Percentiles rank a stretch among this genome's conserved stretches.
Evolutionary conservation across 2,329 filamentous ascomycete genomes (phyloP).

Genomic region (Triangularia verruculosa): DNA sequence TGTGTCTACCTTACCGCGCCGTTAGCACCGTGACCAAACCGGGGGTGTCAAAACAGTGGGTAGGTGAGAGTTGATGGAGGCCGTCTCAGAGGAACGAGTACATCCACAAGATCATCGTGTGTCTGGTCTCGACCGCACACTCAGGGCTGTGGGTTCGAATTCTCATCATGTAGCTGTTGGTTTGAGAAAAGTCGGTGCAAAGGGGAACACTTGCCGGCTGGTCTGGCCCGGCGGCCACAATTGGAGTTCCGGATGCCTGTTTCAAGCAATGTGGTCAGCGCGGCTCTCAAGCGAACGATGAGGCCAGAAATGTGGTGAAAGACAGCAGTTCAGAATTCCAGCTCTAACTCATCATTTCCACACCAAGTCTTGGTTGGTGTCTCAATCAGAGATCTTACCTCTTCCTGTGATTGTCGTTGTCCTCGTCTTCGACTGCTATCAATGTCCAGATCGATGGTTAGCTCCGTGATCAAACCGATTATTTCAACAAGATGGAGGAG

Average conservation of each 20-base stretch:
- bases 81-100: not conserved
- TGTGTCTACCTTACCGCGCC: no score
- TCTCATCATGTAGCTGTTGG: not conserved
- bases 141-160: no score
- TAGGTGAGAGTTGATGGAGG: not conserved
- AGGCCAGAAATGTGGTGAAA: no score
- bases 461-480: not conserved
- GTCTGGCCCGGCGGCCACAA: not conserved
- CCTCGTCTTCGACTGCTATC: not conserved
- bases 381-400: no score
- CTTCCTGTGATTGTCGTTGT: not conserved
- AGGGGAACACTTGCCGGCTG: not conserved
- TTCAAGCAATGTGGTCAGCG: not conserved
- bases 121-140: no score
- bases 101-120: not conserved
- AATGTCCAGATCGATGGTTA: not conserved
- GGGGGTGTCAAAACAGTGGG: not conserved
- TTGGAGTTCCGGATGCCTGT: not conserved
- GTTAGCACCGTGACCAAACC: not conserved
- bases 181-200: not conserved
- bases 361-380: not conserved
- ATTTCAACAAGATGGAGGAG: not conserved
- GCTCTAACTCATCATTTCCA: not conserved
- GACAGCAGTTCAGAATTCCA: no score
- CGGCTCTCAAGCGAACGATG: not conserved